These are phyloP conservation scores for Entonaema liquescens DNA, from an alignment of 495 filamentous ascomycete species.

Conservation along the genomic window DNA sequence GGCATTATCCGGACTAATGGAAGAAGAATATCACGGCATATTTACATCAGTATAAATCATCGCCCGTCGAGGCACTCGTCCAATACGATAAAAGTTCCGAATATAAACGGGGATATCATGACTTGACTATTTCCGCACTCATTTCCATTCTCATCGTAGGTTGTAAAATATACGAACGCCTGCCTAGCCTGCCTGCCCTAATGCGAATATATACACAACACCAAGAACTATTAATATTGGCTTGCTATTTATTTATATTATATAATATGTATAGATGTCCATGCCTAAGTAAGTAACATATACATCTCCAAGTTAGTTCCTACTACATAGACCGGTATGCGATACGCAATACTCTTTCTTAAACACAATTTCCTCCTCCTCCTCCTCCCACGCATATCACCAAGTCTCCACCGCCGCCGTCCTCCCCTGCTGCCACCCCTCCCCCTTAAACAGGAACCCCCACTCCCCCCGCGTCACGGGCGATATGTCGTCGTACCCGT, in stretches of 20 bases:
- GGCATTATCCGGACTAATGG: too few species aligned
- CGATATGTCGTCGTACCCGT: slow-evolving; percentile 63
- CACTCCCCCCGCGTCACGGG: slow-evolving; percentile 64
- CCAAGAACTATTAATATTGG: neutral
- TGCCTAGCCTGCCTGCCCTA: too few species aligned
- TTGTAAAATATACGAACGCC: neutral
- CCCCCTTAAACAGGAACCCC: slow-evolving; percentile 61
- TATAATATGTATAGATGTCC: too few species aligned
- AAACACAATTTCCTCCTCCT: too few species aligned
- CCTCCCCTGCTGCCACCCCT: slow-evolving; percentile 48
- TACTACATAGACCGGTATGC: too few species aligned
- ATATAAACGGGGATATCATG: neutral
- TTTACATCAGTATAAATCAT: neutral
- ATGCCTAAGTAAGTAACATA: neutral
- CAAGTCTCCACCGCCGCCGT: slow-evolving; percentile 53
- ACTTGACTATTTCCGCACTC: neutral
- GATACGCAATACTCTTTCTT: too few species aligned
- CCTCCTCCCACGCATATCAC: neutral
- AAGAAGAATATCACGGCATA: too few species aligned
- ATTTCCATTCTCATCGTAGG: neutral
- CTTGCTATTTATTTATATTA: neutral
- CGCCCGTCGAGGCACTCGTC: neutral
- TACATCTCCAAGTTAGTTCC: too few species aligned
- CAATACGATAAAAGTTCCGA: neutral
- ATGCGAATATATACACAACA: neutral